Base-by-base conservation (phyloP, 202 grass and related monocot genomes). In the Bolboschoenoplectus hybrid region DNA sequence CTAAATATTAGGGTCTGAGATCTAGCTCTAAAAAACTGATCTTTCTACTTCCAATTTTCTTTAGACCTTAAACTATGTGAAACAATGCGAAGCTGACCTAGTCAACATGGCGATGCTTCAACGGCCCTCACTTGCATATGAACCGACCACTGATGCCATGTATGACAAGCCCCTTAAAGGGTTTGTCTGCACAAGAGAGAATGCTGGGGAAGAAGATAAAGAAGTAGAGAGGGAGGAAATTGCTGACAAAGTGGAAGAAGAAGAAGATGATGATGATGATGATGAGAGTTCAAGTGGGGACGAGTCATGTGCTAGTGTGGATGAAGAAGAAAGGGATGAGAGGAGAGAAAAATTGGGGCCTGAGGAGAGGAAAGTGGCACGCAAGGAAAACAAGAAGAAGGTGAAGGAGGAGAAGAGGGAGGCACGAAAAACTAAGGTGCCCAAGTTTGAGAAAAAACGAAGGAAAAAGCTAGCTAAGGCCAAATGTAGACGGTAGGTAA, bases 381-480 rank as follows among this genome's bases (percentile, higher is more conserved):
- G 96, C 68, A 98, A 94, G 73, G 93, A 90, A 58, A 89, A 98
- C 62, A 98, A 96, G 79, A 98, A 98, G 85, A 96, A 91, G 80
- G 96, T 98, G 85, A 94, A 96, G 79, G 93, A 96, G 74, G 91
- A 98, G 80, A 98, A 94, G 80, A 92, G 89, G 83, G 90, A 98
- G 86, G 74, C 90, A 35, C 86, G 96, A 51, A 96, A 91, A 82
- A 91, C 63, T 0, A 95, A 98, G 87, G 78, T 91, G 35, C 82
- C 91, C 0, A 98, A 98, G 86, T 84, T 90, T 13, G 93, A 95
- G 20, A 98, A 98, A 77, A 98, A 96, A 73, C 90, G 87, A 82
- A 94, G 93, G 86, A 98, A 94, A 88, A 96, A 98, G 58, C 85
- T 98, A 90, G 90, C 93, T 10, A 98, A 98, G 86, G 87, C 93